These are phyloP conservation scores for Ploettnerulaceae sp. DNA, from an alignment of 2,329 filamentous ascomycete genomes.

Conservation along the genomic window DNA sequence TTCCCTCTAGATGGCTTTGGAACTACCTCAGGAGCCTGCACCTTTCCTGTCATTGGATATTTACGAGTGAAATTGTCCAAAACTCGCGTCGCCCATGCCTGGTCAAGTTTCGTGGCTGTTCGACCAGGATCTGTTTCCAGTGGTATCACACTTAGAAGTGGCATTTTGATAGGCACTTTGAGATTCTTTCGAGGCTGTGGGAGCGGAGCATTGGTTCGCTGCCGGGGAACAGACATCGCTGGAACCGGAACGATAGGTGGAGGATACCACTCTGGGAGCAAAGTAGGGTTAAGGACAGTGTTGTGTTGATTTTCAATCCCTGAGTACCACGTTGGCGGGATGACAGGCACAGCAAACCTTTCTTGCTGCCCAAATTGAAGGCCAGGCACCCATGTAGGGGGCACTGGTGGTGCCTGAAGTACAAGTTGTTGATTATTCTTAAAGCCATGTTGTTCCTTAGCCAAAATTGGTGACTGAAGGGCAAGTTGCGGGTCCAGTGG, in stretches of 20 bases:
- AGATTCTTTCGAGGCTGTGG: background rate
- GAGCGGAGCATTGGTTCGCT: background rate
- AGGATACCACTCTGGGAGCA: conserved; percentile 1
- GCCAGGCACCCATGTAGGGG: conserved; percentile 1
- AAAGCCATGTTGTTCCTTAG: background rate
- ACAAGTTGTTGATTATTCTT: background rate
- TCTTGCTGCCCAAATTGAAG: background rate
- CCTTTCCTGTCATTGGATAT: conserved; percentile 32
- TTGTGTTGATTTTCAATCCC: background rate
- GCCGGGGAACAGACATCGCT: background rate
- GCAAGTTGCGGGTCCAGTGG: background rate
- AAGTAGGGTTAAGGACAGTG: background rate
- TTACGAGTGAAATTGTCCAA: conserved; percentile 28
- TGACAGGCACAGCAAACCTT: background rate
- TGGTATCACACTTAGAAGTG: background rate
- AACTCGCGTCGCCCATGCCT: conserved; percentile 22
- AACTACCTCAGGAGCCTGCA: background rate
- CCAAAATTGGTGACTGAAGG: background rate
- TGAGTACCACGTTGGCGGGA: background rate
- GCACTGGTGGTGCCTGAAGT: too few relatives aligned
- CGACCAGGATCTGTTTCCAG: conserved; percentile 23
- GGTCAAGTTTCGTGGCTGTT: conserved; percentile 22
- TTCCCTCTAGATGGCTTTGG: conserved; percentile 2
- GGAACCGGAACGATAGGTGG: background rate
- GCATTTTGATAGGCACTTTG: background rate